A percentile compares a stretch with the other conserved stretches of the same genome.
These are phyloP conservation scores for Aspergillus saccharolyticus DNA, from an alignment of 495 filamentous ascomycete genomes.

Conservation along the genomic window DNA sequence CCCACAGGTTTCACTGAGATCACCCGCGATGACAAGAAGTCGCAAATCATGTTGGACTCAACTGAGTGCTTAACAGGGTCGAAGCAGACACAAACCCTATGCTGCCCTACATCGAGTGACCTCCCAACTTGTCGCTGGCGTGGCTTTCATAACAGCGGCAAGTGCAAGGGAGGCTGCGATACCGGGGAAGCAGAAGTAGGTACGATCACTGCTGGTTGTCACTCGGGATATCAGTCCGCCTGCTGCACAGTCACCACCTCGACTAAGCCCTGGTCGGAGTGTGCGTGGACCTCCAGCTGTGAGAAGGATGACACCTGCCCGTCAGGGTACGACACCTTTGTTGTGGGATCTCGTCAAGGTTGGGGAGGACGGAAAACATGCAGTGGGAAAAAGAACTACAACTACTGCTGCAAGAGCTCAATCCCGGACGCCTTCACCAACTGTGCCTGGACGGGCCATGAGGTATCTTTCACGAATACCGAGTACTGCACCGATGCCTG, in stretches of 20 bases:
- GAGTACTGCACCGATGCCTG: neutral
- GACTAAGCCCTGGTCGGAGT: neutral
- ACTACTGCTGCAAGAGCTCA: neutral
- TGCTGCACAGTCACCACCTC: neutral
- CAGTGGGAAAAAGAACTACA: neutral
- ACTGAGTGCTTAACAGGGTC: neutral
- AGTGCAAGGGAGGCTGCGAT: neutral
- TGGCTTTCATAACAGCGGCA: neutral
- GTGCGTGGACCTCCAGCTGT: neutral
- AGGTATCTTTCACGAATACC: neutral
- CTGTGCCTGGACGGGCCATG: neutral
- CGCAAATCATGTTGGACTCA: neutral
- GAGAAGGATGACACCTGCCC: neutral
- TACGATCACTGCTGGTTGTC: neutral
- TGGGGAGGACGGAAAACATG: neutral
- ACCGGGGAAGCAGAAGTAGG: neutral
- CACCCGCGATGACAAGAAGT: neutral
- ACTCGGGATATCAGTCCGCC: neutral
- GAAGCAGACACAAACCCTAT: neutral
- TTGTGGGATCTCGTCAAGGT: neutral
- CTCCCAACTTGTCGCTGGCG: neutral
- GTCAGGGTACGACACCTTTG: neutral
- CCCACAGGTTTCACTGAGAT: constrained; percentile 1
- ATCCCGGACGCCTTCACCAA: neutral
- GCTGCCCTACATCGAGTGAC: neutral